These are phyloP conservation scores for Fraxinus cuspidata DNA, from an alignment of 257 asterid genomes.

Conservation along the genomic window DNA sequence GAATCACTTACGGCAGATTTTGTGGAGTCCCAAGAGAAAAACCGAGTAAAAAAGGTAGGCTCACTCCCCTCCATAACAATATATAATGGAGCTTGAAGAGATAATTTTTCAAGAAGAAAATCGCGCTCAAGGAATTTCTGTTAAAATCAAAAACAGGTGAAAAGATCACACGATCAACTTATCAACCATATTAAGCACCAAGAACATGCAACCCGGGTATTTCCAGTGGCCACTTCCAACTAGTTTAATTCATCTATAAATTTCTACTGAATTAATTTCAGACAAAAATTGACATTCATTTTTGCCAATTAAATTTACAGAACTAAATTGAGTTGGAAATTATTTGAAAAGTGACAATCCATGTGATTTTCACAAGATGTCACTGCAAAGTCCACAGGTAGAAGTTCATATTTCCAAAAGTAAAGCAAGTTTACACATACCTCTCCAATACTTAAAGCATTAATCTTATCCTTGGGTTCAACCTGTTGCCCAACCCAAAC, in stretches of 20 bases:
- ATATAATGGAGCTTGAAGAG: slow-evolving; percentile 72
- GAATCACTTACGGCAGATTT: slow-evolving; percentile 72
- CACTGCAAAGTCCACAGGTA: slow-evolving; percentile 7
- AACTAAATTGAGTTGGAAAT: not conserved
- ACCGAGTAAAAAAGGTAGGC: slow-evolving; percentile 87
- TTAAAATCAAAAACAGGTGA: slow-evolving; percentile 20
- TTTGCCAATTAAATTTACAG: not conserved
- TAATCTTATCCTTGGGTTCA: slow-evolving; percentile 63
- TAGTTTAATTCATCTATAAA: not conserved
- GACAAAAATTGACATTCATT: not conserved
- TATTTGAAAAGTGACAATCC: not conserved
- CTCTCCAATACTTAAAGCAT: slow-evolving; percentile 80
- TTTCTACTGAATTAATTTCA: not conserved
- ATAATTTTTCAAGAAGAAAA: slow-evolving; percentile 79
- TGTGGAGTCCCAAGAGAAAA: slow-evolving; percentile 86
- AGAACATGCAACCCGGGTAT: not conserved
- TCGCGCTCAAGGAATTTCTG: slow-evolving; percentile 91
- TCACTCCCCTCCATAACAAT: slow-evolving; percentile 88
- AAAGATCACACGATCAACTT: not conserved
- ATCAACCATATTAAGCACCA: slow-evolving; percentile 10
- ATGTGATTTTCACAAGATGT: not conserved
- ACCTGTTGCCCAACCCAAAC: slow-evolving; percentile 96
- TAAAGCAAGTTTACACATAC: slow-evolving; percentile 37
- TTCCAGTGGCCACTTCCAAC: not conserved
- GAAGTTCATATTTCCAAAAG: slow-evolving; percentile 26